These are phyloP conservation scores for Xylaria sp. DNA, from an alignment of 2,329 filamentous ascomycete genomes.

Conservation along the genomic window DNA sequence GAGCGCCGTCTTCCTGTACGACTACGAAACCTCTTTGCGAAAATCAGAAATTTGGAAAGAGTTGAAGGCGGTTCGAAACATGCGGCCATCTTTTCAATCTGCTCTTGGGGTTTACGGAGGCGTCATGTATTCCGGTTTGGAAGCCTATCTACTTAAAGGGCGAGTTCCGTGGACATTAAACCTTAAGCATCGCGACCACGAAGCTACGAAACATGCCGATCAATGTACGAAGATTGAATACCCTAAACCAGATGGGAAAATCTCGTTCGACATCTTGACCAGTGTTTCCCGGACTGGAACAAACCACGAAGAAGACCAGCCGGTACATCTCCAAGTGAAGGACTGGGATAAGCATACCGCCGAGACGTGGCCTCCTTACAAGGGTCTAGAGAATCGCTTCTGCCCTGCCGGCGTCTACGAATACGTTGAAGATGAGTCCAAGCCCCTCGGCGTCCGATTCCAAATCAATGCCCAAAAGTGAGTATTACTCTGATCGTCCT, in stretches of 20 bases:
- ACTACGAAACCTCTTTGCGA: conserved; percentile 91
- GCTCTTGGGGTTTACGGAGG: conserved; percentile 90
- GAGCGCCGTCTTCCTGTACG: conserved; percentile 88
- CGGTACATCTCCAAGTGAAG: conserved; percentile 92
- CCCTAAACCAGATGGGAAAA: conserved; percentile 93
- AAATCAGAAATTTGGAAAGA: conserved; percentile 93
- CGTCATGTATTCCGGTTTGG: conserved; percentile 90
- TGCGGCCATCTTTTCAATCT: conserved; percentile 93
- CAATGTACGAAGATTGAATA: conserved; percentile 91
- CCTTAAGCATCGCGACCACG: conserved; percentile 82
- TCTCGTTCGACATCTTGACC: conserved; percentile 95
- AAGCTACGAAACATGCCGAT: conserved; percentile 82
- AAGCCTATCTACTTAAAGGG: conserved; percentile 88
- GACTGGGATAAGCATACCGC: conserved; percentile 93
- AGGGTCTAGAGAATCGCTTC: conserved; percentile 95
- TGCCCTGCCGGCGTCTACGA: conserved; percentile 98
- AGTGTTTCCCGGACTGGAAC: conserved; percentile 95
- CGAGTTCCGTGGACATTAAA: conserved; percentile 91
- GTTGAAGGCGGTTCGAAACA: conserved; percentile 94
- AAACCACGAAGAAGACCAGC: conserved; percentile 98
- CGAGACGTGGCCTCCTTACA: conserved; percentile 84
- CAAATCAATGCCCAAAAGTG: conserved; percentile 98
- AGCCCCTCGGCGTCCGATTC: conserved; percentile 89
- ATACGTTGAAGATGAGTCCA: conserved; percentile 91
- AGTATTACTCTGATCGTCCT: conserved; percentile 55